Percentiles rank a stretch among this genome's conserved stretches.
Evolutionary conservation across 345 rosid genomes (phyloP).

Genomic region (Boechera stricta): DNA sequence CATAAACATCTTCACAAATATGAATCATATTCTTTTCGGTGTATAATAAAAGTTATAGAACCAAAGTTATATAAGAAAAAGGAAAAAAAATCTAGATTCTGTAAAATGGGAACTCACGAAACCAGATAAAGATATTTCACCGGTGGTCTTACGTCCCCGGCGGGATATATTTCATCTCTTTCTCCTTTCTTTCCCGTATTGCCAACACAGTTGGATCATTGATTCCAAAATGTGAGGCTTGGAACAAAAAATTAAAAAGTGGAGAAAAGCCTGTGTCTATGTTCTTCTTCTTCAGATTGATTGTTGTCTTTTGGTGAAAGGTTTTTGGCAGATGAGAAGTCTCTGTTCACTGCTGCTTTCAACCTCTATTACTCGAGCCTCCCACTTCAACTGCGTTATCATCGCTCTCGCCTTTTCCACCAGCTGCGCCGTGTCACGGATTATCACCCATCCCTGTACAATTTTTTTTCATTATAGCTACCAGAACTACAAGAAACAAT

Average conservation of each 20-base stretch:
- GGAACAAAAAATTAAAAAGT: slow-evolving; percentile 25
- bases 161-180: slow-evolving; percentile 36
- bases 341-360: slow-evolving; percentile 89
- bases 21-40: slow-evolving; percentile 43
- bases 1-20: slow-evolving; percentile 70
- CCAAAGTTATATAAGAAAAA: not conserved
- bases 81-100: slow-evolving; percentile 43
- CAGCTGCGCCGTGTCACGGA: slow-evolving; percentile 72
- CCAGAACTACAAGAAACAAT: not conserved
- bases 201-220: slow-evolving; percentile 50
- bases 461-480: not conserved
- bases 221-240: slow-evolving; percentile 33
- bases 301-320: slow-evolving; percentile 68
- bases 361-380: slow-evolving; percentile 81
- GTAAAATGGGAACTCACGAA: slow-evolving; percentile 42
- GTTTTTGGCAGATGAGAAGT: slow-evolving; percentile 95
- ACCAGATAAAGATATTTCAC: slow-evolving; percentile 37
- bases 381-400: slow-evolving; percentile 84
- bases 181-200: slow-evolving; percentile 50
- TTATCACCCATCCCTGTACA: slow-evolving; percentile 93
- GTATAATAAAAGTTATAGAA: slow-evolving; percentile 33
- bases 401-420: slow-evolving; percentile 81
- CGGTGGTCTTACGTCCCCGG: slow-evolving; percentile 51
- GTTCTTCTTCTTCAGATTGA: slow-evolving; percentile 48
- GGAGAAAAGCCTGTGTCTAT: slow-evolving; percentile 38